A percentile compares a stretch with the other conserved stretches of the same genome.
These are phyloP conservation scores for Pseudopithomyces chartarum DNA, from an alignment of 2,329 filamentous ascomycete species.

Conservation along the genomic window DNA sequence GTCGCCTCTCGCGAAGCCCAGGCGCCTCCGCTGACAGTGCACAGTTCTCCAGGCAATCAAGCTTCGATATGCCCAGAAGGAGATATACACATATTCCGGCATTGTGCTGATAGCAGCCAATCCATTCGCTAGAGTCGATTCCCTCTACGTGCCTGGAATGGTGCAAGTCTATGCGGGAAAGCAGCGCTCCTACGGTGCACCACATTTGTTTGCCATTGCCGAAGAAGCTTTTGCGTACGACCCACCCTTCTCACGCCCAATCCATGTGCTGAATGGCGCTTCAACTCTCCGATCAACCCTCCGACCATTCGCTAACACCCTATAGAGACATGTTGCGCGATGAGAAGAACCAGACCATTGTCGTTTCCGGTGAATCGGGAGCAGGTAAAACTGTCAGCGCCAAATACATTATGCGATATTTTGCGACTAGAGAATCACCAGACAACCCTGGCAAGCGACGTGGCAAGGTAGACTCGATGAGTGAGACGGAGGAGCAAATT, in stretches of 20 bases:
- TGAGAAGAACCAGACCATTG: slow-evolving; percentile 94
- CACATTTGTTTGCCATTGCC: slow-evolving; percentile 97
- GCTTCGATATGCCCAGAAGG: slow-evolving; percentile 95
- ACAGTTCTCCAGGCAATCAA: slow-evolving; percentile 96
- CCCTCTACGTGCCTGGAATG: slow-evolving; percentile 98
- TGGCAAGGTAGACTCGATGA: slow-evolving; percentile 80
- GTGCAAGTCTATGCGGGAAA: slow-evolving; percentile 99
- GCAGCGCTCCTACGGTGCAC: slow-evolving; percentile 93
- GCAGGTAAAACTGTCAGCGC: slow-evolving; percentile 98
- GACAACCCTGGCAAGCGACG: slow-evolving; percentile 83
- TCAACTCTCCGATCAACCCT: too few species aligned
- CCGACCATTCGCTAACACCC: slow-evolving; percentile 19
- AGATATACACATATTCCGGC: slow-evolving; percentile 99
- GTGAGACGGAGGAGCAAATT: slow-evolving; percentile 98
- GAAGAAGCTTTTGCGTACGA: slow-evolving; percentile 95
- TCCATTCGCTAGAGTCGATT: slow-evolving; percentile 96
- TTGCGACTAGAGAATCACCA: slow-evolving; percentile 93
- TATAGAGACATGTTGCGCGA: slow-evolving; percentile 93
- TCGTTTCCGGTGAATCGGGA: slow-evolving; percentile 98
- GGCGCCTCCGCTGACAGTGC: slow-evolving; percentile 34
- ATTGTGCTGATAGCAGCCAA: slow-evolving; percentile 99
- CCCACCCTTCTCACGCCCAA: background rate
- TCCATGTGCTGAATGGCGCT: background rate
- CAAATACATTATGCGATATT: slow-evolving; percentile 99
- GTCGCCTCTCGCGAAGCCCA: slow-evolving; percentile 21